Evolutionary conservation across 768 basidiomycete species (phyloP), one percentile per base, ranked within the genome.

Genomic region (Mycena venus): DNA sequence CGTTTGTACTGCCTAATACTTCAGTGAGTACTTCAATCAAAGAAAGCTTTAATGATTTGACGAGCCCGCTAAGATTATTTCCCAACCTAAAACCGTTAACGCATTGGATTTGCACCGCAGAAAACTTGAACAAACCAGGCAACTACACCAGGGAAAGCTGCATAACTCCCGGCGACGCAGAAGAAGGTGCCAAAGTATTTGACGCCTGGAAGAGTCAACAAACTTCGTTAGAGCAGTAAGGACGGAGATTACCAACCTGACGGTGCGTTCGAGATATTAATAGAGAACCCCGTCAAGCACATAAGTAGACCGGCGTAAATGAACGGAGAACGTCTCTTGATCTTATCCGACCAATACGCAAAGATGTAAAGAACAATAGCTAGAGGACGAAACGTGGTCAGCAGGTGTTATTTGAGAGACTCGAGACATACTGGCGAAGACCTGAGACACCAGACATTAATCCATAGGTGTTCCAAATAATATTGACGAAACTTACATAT

Each of bases 131-230:
- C 71, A 34, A 42, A 93, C 93, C 93, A 94, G 23, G 91, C 86
- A 17, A 92, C 84, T 0, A 91, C 80, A 17, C 90, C 92, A 17
- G 94, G 92, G 77, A 91, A 87, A 0, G 87, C 84, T 2, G 90
- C 86, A 73, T 92, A 94, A 58, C 86, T 86, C 21, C 94, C 94
- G 0, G 85, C 85, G 8, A 94, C 92, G 29, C 88, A 87, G 66
- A 94, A 88, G 85, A 91, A 95, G 0, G 90, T 92, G 0, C 92
- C 93, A 74, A 93, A 92, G 80, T 94, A 94, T 81, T 94, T 94
- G 31, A 84, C 90, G 0, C 91, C 90, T 55, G 79, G 75, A 3
- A 60, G 10, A 32, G 36, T 63, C 2, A 2, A 40, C 17, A 14
- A 58, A 7, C 15, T 27, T 21, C 31, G 32, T 5, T 29, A 19